These are phyloP conservation scores for Nicotiana attenuata DNA, from an alignment of 257 asterid species.

Conservation along the genomic window DNA sequence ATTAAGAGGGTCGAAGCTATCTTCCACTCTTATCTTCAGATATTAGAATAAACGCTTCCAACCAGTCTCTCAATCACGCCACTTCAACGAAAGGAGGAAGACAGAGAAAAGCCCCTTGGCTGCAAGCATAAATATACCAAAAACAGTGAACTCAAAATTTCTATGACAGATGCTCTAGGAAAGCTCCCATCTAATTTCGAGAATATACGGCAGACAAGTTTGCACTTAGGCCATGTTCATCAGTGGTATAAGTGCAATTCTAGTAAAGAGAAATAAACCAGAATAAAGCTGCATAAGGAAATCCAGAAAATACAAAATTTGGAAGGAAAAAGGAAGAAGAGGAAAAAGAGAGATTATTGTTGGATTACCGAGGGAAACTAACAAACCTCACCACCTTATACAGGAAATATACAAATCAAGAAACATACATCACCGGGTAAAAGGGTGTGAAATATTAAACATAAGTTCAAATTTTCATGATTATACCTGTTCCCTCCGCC, in stretches of 20 bases:
- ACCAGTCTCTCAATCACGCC: not conserved
- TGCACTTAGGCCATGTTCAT: not conserved
- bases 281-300: not conserved
- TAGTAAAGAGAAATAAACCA: not conserved
- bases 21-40: not conserved
- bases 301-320: not conserved
- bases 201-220: not conserved
- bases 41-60: not conserved
- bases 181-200: not conserved
- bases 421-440: constrained; percentile 1
- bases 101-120: not conserved
- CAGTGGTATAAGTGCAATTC: not conserved
- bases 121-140: not conserved
- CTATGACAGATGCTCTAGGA: not conserved
- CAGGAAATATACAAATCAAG: not conserved
- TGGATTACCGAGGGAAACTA: not conserved
- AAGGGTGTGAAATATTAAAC: not conserved
- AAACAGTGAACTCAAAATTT: not conserved
- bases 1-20: not conserved
- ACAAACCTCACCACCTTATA: not conserved
- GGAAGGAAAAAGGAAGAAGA: not conserved
- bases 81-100: not conserved
- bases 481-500: constrained; percentile 80
- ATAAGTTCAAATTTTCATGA: not conserved
- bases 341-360: not conserved